These are phyloP conservation scores for Cyberlindnera maritima DNA, from an alignment of 805 yeast genomes.

Conservation along the genomic window DNA sequence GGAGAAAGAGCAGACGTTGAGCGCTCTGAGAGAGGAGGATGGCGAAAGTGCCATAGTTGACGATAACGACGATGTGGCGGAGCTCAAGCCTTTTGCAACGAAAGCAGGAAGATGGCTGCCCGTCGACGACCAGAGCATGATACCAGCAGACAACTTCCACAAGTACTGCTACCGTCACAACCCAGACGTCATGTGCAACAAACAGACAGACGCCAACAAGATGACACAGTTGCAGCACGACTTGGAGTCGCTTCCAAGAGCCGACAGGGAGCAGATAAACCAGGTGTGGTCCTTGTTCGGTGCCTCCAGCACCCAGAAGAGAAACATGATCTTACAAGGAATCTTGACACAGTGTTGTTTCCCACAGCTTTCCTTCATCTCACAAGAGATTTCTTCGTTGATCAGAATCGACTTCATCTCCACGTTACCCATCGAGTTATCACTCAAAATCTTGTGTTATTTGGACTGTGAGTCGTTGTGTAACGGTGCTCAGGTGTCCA, in stretches of 20 bases:
- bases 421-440: slow-evolving; percentile 80
- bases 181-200: slow-evolving; percentile 78
- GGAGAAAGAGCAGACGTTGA: slow-evolving; percentile 4
- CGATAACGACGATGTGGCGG: background rate
- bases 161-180: slow-evolving; percentile 90
- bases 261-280: slow-evolving; percentile 73
- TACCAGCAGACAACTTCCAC: slow-evolving; percentile 48
- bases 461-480: slow-evolving; percentile 92
- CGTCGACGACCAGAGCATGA: slow-evolving; percentile 13
- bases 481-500: slow-evolving; percentile 89
- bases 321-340: slow-evolving; percentile 79
- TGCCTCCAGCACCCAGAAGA: slow-evolving; percentile 66
- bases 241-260: slow-evolving; percentile 57
- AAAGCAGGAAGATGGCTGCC: slow-evolving; percentile 2
- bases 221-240: slow-evolving; percentile 61
- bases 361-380: slow-evolving; percentile 86
- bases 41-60: slow-evolving; percentile 5
- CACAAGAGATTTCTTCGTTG: slow-evolving; percentile 73
- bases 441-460: slow-evolving; percentile 82
- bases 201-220: slow-evolving; percentile 59
- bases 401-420: slow-evolving; percentile 87
- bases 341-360: slow-evolving; percentile 87
- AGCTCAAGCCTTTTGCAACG: background rate
- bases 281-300: slow-evolving; percentile 84
- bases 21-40: slow-evolving; percentile 3